Evolutionary conservation across 2,329 filamentous ascomycete genomes (phyloP), one percentile per base, ranked within the genome.

Genomic region (Lachnellula occidentalis): DNA sequence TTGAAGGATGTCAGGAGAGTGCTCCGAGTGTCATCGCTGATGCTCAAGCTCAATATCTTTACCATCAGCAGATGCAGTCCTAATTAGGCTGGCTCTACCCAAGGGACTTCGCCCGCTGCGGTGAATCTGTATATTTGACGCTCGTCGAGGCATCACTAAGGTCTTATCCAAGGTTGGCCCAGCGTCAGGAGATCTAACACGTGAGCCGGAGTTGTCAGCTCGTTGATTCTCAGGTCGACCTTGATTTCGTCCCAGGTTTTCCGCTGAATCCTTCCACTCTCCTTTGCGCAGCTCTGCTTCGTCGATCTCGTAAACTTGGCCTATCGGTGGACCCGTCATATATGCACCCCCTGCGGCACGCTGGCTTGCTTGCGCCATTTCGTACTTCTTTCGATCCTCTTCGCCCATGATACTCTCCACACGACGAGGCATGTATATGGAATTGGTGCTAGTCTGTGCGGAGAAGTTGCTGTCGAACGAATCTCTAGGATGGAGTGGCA

Each of bases 331-430:
- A 42, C 70, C 68, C 31, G 53, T 66, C 64, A 72, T 68, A 55
- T 73, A 72, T 45, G 70, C 68, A 39, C 71, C 70, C 31, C 68
- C 67, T 17, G 71, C 69, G 37, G 66, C 66, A 39, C 64, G 63
- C 62, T 79, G 78, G 53, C 71, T 77, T 42, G 78, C 77, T 66
- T 87, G 87, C 2, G 85, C 83, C 64, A 88, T 79, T 64, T 84
- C 79, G 67, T 91, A 89, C 65, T 90, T 87, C 59, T 79, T 80
- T 36, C 83, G 80, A 66, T 92, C 88, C 68, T 94, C 88, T 6
- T 87, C 84, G 58, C 82, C 82, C 81, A 95, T 88, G 64, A 92
- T 82, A 64, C 80, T 87, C 34, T 69, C 67, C 11, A 69, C 67
- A n/a, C 67, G 64, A 64, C 92, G 87, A 0, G 87, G 87, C 66